These are phyloP conservation scores for Aspergillus chevalieri DNA, from an alignment of 2,329 filamentous ascomycete species.

Conservation along the genomic window DNA sequence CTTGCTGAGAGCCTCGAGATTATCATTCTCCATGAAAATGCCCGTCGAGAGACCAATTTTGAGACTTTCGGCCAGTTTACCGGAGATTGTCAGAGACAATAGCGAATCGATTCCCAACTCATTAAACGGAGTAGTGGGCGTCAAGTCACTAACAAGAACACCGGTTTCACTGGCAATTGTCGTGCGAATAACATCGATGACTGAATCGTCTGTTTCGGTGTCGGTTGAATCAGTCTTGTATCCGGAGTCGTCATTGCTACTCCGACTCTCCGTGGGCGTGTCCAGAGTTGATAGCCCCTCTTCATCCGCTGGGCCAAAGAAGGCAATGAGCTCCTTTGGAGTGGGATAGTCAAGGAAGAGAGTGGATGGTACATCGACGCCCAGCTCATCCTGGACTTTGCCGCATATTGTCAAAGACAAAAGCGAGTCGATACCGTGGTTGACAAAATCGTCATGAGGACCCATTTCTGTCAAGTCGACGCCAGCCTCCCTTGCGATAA, in stretches of 20 bases:
- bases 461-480: slow-evolving; percentile 54
- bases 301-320: slow-evolving; percentile 39
- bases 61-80: slow-evolving; percentile 38
- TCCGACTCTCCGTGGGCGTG: slow-evolving; percentile 19
- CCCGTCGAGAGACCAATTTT: slow-evolving; percentile 38
- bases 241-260: slow-evolving; percentile 21
- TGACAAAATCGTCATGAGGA: slow-evolving; percentile 55
- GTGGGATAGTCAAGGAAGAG: slow-evolving; percentile 57
- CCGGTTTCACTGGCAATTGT: slow-evolving; percentile 40
- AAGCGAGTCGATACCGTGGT: slow-evolving; percentile 58
- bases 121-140: slow-evolving; percentile 33
- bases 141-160: slow-evolving; percentile 35
- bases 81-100: slow-evolving; percentile 41
- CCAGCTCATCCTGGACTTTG: slow-evolving; percentile 56
- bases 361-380: slow-evolving; percentile 53
- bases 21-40: slow-evolving; percentile 41
- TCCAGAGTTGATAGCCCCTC: slow-evolving; percentile 24
- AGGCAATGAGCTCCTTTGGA: slow-evolving; percentile 55
- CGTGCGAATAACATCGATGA: too few species aligned
- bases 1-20: slow-evolving; percentile 33
- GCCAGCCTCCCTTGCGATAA: slow-evolving; percentile 46
- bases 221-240: too few species aligned
- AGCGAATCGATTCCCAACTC: slow-evolving; percentile 43
- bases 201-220: too few species aligned
- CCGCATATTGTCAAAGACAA: slow-evolving; percentile 57